A percentile compares a stretch with the other conserved stretches of the same genome.
These are phyloP conservation scores for Tephrocybe sp. DNA, from an alignment of 768 basidiomycete species.

Conservation along the genomic window DNA sequence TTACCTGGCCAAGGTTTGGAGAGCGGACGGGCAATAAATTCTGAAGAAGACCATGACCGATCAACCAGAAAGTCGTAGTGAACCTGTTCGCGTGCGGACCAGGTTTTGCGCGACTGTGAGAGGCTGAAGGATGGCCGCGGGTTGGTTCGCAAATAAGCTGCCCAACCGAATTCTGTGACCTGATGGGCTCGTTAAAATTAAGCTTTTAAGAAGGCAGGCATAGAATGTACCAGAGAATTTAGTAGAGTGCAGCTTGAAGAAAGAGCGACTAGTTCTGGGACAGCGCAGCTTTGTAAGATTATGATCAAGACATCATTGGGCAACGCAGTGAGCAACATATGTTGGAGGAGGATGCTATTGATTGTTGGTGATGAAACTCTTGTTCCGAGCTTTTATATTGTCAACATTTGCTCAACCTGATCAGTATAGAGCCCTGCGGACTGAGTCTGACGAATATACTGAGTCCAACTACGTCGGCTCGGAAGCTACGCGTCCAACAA, in stretches of 20 bases:
- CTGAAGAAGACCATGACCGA: constrained; percentile 45
- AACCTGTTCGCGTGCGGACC: constrained; percentile 44
- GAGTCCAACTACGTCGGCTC: background rate
- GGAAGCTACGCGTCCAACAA: background rate
- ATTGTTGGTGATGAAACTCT: background rate
- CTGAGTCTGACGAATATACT: background rate
- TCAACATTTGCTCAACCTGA: background rate
- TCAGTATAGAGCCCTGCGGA: background rate
- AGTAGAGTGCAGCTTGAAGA: constrained; percentile 39
- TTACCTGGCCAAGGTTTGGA: constrained; percentile 58
- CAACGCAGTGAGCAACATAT: constrained; percentile 32
- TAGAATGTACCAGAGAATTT: constrained; percentile 42
- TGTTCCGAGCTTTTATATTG: constrained; percentile 1
- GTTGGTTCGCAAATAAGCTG: constrained; percentile 46
- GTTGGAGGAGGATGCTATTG: background rate
- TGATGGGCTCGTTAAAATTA: constrained; percentile 24
- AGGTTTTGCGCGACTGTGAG: constrained; percentile 37
- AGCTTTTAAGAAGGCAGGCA: background rate
- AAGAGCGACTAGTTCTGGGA: constrained; percentile 42
- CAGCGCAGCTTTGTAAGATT: constrained; percentile 44
- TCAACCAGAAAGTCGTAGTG: constrained; percentile 57
- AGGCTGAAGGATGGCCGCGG: constrained; percentile 58
- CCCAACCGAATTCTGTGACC: constrained; percentile 68
- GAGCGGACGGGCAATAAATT: constrained; percentile 66
- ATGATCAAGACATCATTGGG: constrained; percentile 59